Evolutionary conservation across 306 rosid genomes (phyloP).

Genomic region (Astragalus glycyphyllos): DNA sequence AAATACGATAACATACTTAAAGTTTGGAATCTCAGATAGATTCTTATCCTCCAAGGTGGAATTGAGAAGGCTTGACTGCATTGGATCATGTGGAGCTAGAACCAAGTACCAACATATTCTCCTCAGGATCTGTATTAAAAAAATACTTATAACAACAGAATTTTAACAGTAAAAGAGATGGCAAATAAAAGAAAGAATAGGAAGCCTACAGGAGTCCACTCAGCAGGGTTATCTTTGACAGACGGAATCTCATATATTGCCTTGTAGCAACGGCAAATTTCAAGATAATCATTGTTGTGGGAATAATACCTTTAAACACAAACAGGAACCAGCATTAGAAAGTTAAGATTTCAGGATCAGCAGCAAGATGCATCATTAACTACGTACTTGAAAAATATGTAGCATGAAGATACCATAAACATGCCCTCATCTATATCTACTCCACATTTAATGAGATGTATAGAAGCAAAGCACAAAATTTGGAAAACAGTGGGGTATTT

Average conservation of each 20-base stretch:
- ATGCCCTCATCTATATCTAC: conserved; percentile 6
- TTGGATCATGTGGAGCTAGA: conserved; percentile 81
- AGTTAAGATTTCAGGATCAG: conserved; percentile 6
- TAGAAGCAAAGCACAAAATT: background rate
- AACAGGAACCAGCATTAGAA: conserved; percentile 31
- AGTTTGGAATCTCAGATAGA: conserved; percentile 77
- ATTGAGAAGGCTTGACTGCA: conserved; percentile 95
- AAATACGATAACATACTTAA: conserved; percentile 53
- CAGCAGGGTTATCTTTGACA: conserved; percentile 69
- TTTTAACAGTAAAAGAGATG: background rate
- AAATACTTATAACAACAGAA: background rate
- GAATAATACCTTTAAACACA: conserved; percentile 65
- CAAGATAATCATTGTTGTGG: conserved; percentile 84
- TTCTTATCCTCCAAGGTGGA: conserved; percentile 90
- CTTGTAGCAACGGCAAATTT: conserved; percentile 89
- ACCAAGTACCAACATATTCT: conserved; percentile 92
- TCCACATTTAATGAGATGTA: conserved; percentile 2
- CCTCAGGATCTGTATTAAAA: conserved; percentile 65
- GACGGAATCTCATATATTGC: conserved; percentile 85
- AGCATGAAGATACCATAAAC: conserved; percentile 8
- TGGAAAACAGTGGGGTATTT: conserved; percentile 3
- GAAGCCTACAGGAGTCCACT: conserved; percentile 71
- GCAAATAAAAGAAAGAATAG: conserved; percentile 16
- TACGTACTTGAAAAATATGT: conserved; percentile 1
- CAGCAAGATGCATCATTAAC: conserved; percentile 2